Conservation (phyloP, 2,329 filamentous ascomycete genomes). For the Graphilbum fragrans region DNA sequence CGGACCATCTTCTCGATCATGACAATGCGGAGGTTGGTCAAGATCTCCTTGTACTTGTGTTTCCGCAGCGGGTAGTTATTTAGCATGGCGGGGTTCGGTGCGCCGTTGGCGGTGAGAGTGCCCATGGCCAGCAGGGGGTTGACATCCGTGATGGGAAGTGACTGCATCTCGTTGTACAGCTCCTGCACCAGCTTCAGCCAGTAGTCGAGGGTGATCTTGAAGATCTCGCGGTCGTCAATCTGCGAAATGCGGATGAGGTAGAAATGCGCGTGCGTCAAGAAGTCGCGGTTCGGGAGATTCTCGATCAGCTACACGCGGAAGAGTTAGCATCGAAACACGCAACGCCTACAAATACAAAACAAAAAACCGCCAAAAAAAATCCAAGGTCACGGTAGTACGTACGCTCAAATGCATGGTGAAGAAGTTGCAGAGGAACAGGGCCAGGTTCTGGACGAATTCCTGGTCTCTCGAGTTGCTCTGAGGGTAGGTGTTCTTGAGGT, state of each 20-base stretch:
- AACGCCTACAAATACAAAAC: neutral
- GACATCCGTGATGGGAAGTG: slow-evolving; percentile 74
- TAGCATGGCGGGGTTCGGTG: slow-evolving; percentile 72
- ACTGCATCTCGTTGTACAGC: slow-evolving; percentile 97
- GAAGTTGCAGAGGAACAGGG: slow-evolving; percentile 93
- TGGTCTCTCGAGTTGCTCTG: slow-evolving; percentile 88
- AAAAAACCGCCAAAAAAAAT: neutral
- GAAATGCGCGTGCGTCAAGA: slow-evolving; percentile 89
- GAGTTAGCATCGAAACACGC: slow-evolving; percentile 11
- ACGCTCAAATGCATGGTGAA: slow-evolving; percentile 86
- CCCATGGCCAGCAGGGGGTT: slow-evolving; percentile 80
- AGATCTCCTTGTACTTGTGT: slow-evolving; percentile 91
- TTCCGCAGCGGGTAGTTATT: slow-evolving; percentile 89
- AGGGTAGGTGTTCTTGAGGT: slow-evolving; percentile 83
- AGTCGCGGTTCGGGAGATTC: slow-evolving; percentile 89
- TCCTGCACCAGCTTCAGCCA: slow-evolving; percentile 98
- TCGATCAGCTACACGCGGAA: slow-evolving; percentile 61
- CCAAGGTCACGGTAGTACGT: slow-evolving; percentile 15
- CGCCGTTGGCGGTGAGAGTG: slow-evolving; percentile 65
- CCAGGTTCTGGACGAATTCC: slow-evolving; percentile 94
- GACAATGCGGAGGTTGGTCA: slow-evolving; percentile 87
- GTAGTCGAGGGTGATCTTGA: slow-evolving; percentile 98
- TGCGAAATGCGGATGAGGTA: slow-evolving; percentile 97
- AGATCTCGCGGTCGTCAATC: slow-evolving; percentile 97
- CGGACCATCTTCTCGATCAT: slow-evolving; percentile 99